phyloP scores from a whole-genome alignment of 2,329 filamentous ascomycete genomes.

The Verticillium albo-atrum region DNA sequence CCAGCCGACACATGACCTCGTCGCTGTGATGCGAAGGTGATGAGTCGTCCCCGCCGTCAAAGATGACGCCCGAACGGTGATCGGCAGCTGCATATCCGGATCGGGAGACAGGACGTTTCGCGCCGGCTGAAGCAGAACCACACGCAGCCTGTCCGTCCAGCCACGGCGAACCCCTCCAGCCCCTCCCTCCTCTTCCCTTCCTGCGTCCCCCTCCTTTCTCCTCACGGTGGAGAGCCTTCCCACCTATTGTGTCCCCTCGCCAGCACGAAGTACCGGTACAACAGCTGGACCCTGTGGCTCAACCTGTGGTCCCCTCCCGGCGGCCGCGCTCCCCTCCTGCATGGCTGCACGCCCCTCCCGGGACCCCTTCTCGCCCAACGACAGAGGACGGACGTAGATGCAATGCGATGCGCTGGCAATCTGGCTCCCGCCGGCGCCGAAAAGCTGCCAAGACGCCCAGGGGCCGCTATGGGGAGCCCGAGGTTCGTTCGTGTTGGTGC shows the following conservation, averaged over 20 bases:
- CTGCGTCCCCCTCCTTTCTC: neutral
- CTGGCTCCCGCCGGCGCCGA: neutral
- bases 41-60: neutral
- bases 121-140: neutral
- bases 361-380: neutral
- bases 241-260: neutral
- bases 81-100: conserved; percentile 6
- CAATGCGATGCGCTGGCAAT: conserved; percentile 1
- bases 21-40: neutral
- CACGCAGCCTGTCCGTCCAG: too few relatives aligned
- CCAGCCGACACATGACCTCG: neutral
- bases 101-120: conserved; percentile 1
- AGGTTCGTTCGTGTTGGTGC: neutral
- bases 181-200: conserved; percentile 7
- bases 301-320: neutral
- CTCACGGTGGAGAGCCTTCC: neutral
- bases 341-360: neutral
- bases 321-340: neutral
- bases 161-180: conserved; percentile 2
- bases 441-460: neutral
- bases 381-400: neutral
- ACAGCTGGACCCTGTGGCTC: conserved; percentile 3
- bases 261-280: conserved; percentile 7
- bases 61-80: neutral
- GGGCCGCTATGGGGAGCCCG: too few relatives aligned